phyloP scores from a whole-genome alignment of 2,329 filamentous ascomycete species.

The Elsinoe ampelina region DNA sequence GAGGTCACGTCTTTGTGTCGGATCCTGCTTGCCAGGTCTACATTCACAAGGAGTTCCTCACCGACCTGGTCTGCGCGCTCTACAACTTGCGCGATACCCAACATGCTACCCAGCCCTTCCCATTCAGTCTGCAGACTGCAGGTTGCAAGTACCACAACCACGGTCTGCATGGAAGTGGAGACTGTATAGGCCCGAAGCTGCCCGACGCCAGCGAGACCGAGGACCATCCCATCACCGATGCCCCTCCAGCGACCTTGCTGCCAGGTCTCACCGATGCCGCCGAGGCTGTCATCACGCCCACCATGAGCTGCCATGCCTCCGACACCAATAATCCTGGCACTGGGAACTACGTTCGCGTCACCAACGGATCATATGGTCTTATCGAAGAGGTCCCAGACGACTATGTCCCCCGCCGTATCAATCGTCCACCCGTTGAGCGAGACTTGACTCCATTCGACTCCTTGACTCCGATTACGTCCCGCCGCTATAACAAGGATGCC shows the following conservation, averaged over 20 bases:
- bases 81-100: neutral
- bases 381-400: neutral
- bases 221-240: no score
- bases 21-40: neutral
- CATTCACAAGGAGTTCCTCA: conserved; percentile 15
- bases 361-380: neutral
- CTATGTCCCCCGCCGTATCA: neutral
- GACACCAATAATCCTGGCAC: no score
- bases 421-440: neutral
- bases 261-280: no score
- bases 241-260: no score
- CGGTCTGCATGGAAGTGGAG: neutral
- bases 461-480: neutral
- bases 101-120: neutral
- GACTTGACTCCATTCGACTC: neutral
- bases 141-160: conserved; percentile 7
- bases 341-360: neutral
- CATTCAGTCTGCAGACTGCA: neutral
- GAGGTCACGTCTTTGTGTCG: conserved; percentile 6
- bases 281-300: no score
- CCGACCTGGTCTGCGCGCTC: conserved; percentile 12
- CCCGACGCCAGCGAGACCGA: no score
- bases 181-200: neutral
- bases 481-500: neutral
- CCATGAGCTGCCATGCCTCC: no score